Conservation (phyloP, 2,329 filamentous ascomycete species). For the Gnomoniopsis smithogilvyi region DNA sequence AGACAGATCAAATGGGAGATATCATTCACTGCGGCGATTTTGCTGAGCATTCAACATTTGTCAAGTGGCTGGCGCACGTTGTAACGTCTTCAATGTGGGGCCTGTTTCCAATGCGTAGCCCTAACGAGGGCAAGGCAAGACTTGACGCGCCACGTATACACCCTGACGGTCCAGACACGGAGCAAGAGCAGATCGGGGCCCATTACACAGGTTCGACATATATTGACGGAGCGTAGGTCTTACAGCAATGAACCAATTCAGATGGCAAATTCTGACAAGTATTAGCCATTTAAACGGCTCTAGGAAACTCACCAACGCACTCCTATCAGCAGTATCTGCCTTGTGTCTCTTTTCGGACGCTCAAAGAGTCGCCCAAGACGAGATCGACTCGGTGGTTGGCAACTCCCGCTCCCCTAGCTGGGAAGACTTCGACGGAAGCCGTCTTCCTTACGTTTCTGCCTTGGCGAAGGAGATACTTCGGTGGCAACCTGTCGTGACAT, state of each 20-base stretch:
- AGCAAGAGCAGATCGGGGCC: no score
- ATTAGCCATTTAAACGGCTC: not conserved
- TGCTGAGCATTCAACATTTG: not conserved
- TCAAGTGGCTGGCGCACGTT: not conserved
- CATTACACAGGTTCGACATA: no score
- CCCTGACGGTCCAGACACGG: no score
- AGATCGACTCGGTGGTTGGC: slow-evolving; percentile 6
- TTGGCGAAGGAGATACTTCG: slow-evolving; percentile 3
- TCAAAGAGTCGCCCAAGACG: slow-evolving; percentile 3
- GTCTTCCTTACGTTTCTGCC: not conserved
- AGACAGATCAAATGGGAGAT: not conserved
- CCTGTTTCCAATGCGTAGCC: no score
- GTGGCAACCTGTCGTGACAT: slow-evolving; percentile 1
- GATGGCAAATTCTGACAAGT: not conserved
- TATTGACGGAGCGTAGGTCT: not conserved
- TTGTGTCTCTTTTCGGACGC: not conserved
- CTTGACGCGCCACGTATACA: no score
- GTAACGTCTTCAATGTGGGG: no score
- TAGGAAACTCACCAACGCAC: not conserved
- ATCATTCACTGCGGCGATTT: not conserved
- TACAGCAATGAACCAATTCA: not conserved
- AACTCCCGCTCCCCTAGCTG: not conserved
- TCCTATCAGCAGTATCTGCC: slow-evolving; percentile 2
- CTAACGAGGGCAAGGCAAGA: no score
- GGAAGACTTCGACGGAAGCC: not conserved